phyloP scores from a whole-genome alignment of 495 filamentous ascomycete species.

The Penicillium atrosanguineum region DNA sequence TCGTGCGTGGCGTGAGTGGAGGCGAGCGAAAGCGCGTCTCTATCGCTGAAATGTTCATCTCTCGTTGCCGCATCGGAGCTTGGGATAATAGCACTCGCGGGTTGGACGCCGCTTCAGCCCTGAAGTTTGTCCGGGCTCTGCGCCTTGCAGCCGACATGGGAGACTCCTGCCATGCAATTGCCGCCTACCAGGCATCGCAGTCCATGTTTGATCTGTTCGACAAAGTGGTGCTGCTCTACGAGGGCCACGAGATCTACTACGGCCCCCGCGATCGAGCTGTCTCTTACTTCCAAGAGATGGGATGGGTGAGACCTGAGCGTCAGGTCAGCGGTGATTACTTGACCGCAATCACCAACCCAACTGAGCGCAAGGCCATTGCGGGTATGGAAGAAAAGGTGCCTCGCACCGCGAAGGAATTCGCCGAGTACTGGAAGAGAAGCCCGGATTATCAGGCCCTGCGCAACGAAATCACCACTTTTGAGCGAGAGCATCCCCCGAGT shows the following conservation, averaged over 20 bases:
- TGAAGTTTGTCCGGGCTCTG: slow-evolving; percentile 65
- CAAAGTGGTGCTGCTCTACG: slow-evolving; percentile 58
- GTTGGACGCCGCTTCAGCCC: slow-evolving; percentile 77
- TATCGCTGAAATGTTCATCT: slow-evolving; percentile 53
- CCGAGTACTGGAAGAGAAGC: slow-evolving; percentile 53
- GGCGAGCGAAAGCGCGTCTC: slow-evolving; percentile 72
- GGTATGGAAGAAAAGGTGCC: slow-evolving; percentile 65
- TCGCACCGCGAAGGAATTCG: slow-evolving; percentile 66
- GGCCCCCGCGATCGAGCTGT: slow-evolving; percentile 54
- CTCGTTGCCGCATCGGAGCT: slow-evolving; percentile 65
- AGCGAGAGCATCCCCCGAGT: slow-evolving; percentile 17
- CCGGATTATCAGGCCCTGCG: slow-evolving; percentile 44
- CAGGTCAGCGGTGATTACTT: slow-evolving; percentile 67
- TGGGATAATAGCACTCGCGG: slow-evolving; percentile 89
- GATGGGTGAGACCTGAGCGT: slow-evolving; percentile 54
- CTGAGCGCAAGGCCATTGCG: slow-evolving; percentile 53
- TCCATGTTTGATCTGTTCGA: slow-evolving; percentile 71
- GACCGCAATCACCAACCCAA: slow-evolving; percentile 64
- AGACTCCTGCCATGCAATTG: slow-evolving; percentile 73
- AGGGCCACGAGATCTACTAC: slow-evolving; percentile 63
- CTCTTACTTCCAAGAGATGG: slow-evolving; percentile 57
- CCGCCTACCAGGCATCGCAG: slow-evolving; percentile 79
- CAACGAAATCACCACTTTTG: slow-evolving; percentile 44
- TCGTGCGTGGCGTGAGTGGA: slow-evolving; percentile 69
- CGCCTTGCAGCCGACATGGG: slow-evolving; percentile 71